These are phyloP conservation scores for Polytrichum formosum DNA, from an alignment of 225 moss, liverwort and hornwort genomes.

Conservation along the genomic window DNA sequence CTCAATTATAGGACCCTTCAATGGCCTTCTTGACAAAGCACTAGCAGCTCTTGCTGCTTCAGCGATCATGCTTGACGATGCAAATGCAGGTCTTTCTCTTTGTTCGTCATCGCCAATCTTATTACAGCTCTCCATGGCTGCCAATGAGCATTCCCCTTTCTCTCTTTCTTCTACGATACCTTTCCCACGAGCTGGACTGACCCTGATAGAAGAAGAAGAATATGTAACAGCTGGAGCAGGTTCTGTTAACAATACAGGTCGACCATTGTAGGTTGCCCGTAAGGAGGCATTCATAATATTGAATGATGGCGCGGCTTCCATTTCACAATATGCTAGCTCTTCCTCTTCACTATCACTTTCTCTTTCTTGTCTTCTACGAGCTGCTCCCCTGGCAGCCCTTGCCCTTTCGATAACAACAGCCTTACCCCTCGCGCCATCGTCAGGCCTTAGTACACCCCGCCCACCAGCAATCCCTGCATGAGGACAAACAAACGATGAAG, in stretches of 20 bases:
- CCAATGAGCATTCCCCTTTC: conserved; percentile 37
- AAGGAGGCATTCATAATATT: conserved; percentile 53
- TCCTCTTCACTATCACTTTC: conserved; percentile 61
- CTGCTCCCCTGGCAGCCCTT: conserved; percentile 15
- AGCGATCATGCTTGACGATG: conserved; percentile 54
- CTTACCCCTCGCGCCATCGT: conserved; percentile 24
- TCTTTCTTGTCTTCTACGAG: conserved; percentile 12
- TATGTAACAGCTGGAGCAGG: conserved; percentile 25
- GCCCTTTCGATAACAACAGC: conserved; percentile 21
- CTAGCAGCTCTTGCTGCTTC: conserved; percentile 51
- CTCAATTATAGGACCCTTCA: conserved; percentile 47
- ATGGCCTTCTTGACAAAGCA: conserved; percentile 29
- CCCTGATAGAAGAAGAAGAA: conserved; percentile 40
- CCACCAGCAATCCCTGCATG: conserved; percentile 16
- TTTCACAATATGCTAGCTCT: conserved; percentile 53
- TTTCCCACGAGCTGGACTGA: conserved; percentile 28
- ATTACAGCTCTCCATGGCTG: conserved; percentile 28
- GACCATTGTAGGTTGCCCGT: conserved; percentile 44
- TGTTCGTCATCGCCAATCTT: conserved; percentile 30
- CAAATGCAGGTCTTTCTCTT: conserved; percentile 49
- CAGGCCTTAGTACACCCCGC: conserved; percentile 20
- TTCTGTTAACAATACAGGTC: conserved; percentile 41
- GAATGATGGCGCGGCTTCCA: conserved; percentile 43
- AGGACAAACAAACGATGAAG: background rate
- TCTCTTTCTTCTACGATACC: conserved; percentile 24